Base-by-base conservation (phyloP, 1,284 basidiomycete genomes). In the Tylopilus orsonianus region DNA sequence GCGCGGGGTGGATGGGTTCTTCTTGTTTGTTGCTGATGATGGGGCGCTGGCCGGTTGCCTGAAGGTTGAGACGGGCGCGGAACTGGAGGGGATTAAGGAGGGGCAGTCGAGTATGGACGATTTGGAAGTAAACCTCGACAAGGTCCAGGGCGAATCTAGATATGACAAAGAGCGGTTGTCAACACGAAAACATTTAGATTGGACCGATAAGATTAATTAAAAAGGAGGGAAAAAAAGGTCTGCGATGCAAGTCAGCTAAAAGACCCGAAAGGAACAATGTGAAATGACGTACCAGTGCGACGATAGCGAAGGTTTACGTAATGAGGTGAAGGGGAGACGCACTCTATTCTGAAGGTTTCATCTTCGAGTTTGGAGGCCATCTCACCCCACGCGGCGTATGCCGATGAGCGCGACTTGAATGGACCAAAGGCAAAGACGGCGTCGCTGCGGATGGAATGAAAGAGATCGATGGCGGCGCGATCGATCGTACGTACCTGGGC, bases 41-140 rank as follows among this genome's bases (percentile, higher is more conserved):
- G 19, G 58, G 56, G 10, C 50, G 66, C 55, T 52, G 66, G 48
- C 45, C 53, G 23, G 68, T 66, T 6, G 71, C 62, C 37, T 72
- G 72, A 4, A 79, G 58, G 51, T 80, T 80, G 46, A 90, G 72
- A 16, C 82, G 79, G 40, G 75, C 74, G 52, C 87, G 85, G 66
- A 93, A 90, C 54, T 83, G 79, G 20, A 78, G 69, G 47, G 87
- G 87, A 68, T 90, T 87, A 62, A 92, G 80, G 44, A 92, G 79
- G 44, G 90, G 89, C 41, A 90, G 73, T 37, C 91, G 83, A 19
- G 86, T 85, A 68, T 93, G 89, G 37, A 90, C 90, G 52, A 93
- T 89, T 65, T 92, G 89, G 67, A 91, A 91, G 71, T 83, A 91
- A 34, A 92, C 88, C 68, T 94, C 91, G 60, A 94, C 83, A 44